Evolutionary conservation across 176 grass and related monocot species (phyloP), one percentile per base, ranked within the genome.

Genomic region (Triticum monococcum): DNA sequence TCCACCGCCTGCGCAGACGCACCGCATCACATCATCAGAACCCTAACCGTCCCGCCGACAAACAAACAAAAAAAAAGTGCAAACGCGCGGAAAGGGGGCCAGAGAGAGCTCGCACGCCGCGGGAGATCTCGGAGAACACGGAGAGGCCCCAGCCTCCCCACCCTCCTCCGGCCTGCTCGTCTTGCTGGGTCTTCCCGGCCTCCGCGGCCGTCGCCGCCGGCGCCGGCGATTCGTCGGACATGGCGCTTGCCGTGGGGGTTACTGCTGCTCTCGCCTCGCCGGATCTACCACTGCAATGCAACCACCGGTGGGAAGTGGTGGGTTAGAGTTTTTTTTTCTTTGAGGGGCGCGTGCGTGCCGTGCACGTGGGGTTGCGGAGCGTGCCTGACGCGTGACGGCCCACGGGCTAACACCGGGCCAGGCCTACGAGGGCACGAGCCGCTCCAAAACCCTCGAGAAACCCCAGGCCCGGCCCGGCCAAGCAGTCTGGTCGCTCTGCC

Each of bases 91-190:
- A 52, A 65, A 62, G 48, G 48, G 61, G 26, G 66, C 7, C 25
- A 59, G 59, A 52, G 37, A 25, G 40, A 70, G 83, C 11, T 70
- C 75, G 26, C 84, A 98, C 97, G 81, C 83, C 86, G 88, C 87
- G 89, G 72, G 97, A 98, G 88, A 98, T 96, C 79, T 98, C 94
- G 52, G 94, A 94, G 92, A 98, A 98, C 56, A 98, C 68, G 86
- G 90, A 90, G 84, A 94, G 89, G 26, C 94, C 97, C 97, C 97
- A 98, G 5, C 92, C 97, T 45, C 96, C 91, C 96, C 96, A 98
- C 12, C 96, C 91, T 3, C 94, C 91, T 12, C 80, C 75, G 64
- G 23, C 62, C 62, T 87, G 85, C 52, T 81, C 77, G 5, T 72
- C 52, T 4, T 84, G 40, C 67, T 59, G 77, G 78, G 5, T 48